phyloP scores from a whole-genome alignment of 805 yeast genomes.

The Pachysolen tannophilus region DNA sequence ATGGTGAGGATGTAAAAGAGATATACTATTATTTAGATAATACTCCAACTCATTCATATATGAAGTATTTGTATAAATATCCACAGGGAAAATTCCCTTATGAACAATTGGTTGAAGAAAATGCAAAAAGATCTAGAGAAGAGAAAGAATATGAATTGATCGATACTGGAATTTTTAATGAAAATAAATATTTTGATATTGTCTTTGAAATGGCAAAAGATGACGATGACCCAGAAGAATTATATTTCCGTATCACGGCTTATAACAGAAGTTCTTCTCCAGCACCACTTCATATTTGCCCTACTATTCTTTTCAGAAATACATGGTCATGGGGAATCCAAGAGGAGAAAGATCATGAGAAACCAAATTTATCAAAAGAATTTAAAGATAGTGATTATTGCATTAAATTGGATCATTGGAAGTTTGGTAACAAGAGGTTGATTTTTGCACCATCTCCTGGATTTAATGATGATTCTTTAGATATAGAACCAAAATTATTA shows the following conservation, averaged over 20 bases:
- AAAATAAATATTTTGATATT: slow-evolving; percentile 76
- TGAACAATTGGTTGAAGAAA: slow-evolving; percentile 60
- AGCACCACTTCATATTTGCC: slow-evolving; percentile 84
- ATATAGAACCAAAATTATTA: slow-evolving; percentile 66
- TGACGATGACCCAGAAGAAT: slow-evolving; percentile 70
- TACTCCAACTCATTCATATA: slow-evolving; percentile 88
- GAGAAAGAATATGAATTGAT: slow-evolving; percentile 75
- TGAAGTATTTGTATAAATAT: slow-evolving; percentile 86
- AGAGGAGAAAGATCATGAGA: slow-evolving; percentile 34
- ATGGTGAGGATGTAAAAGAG: slow-evolving; percentile 93
- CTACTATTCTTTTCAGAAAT: slow-evolving; percentile 79
- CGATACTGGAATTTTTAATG: slow-evolving; percentile 71
- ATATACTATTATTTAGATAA: slow-evolving; percentile 80
- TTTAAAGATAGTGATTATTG: slow-evolving; percentile 33
- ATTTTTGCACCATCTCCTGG: slow-evolving; percentile 85
- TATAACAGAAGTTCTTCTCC: slow-evolving; percentile 74
- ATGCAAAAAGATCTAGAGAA: slow-evolving; percentile 51
- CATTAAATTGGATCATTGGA: slow-evolving; percentile 56
- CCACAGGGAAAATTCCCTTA: slow-evolving; percentile 87
- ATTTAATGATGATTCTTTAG: slow-evolving; percentile 43
- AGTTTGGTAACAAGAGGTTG: slow-evolving; percentile 57
- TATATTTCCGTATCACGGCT: slow-evolving; percentile 80
- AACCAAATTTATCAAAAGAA: slow-evolving; percentile 39
- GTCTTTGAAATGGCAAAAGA: slow-evolving; percentile 87
- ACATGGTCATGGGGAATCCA: slow-evolving; percentile 88